A percentile compares a stretch with the other conserved stretches of the same genome.
These are phyloP conservation scores for Fomitiporia mediterranea DNA, from an alignment of 1,284 basidiomycete species.

Conservation along the genomic window DNA sequence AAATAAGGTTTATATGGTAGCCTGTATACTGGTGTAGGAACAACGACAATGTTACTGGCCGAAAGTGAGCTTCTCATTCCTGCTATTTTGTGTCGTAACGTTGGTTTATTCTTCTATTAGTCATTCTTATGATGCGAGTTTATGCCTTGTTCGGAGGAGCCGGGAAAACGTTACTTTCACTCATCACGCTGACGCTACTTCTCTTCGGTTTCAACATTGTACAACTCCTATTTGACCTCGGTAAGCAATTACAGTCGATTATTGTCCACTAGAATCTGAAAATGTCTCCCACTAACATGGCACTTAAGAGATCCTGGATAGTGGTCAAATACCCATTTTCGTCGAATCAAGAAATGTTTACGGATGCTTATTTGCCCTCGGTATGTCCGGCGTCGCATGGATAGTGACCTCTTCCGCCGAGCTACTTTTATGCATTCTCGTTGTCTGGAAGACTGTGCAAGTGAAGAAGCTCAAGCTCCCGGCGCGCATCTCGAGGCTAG, in stretches of 20 bases:
- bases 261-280: too few relatives aligned
- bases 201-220: neutral
- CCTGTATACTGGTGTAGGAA: neutral
- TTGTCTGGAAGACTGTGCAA: neutral
- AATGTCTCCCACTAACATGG: neutral
- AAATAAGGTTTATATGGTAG: neutral
- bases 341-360: too few relatives aligned
- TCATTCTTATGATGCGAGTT: conserved; percentile 9
- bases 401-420: neutral
- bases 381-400: conserved; percentile 6
- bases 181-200: neutral
- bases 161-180: neutral
- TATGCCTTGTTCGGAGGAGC: conserved; percentile 13
- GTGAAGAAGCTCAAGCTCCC: neutral
- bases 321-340: too few relatives aligned
- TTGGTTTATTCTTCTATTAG: neutral
- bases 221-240: neutral
- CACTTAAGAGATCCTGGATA: too few relatives aligned
- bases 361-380: neutral
- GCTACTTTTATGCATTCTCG: conserved; percentile 6
- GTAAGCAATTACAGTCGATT: neutral
- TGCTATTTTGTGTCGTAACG: neutral
- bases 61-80: neutral
- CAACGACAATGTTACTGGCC: neutral
- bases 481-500: neutral